phyloP scores from a whole-genome alignment of 1,139 yeast genomes.

The Scheffersomyces quercinus region DNA sequence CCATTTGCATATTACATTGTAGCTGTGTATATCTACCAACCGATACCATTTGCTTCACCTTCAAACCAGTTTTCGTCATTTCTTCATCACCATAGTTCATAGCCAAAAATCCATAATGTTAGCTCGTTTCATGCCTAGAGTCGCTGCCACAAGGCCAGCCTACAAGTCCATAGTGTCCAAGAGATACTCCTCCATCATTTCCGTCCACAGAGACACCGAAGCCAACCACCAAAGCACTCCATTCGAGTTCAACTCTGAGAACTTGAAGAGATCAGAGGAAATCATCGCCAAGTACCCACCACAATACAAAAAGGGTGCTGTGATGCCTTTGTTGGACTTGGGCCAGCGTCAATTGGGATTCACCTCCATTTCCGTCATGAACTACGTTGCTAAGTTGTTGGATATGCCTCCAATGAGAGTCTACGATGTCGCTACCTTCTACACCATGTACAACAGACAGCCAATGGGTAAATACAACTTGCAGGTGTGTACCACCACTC shows the following conservation, averaged over 20 bases:
- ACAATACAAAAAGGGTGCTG: constrained; percentile 85
- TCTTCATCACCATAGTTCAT: background rate
- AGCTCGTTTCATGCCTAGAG: background rate
- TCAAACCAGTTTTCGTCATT: background rate
- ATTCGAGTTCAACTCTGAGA: constrained; percentile 74
- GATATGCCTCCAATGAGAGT: constrained; percentile 97
- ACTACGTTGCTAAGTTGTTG: constrained; percentile 82
- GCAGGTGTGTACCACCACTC: constrained; percentile 89
- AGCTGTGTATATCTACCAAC: too few relatives aligned
- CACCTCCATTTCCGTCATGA: constrained; percentile 88
- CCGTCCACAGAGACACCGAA: constrained; percentile 75
- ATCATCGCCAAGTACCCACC: constrained; percentile 80
- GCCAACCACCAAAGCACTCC: constrained; percentile 69
- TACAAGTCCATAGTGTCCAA: constrained; percentile 12
- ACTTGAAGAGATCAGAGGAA: constrained; percentile 67
- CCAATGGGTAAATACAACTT: constrained; percentile 86
- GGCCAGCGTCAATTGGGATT: constrained; percentile 90
- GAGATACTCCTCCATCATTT: constrained; percentile 45
- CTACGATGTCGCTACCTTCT: constrained; percentile 89
- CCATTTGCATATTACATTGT: too few relatives aligned
- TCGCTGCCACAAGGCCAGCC: background rate
- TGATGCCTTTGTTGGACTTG: constrained; percentile 82
- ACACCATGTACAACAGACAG: constrained; percentile 86
- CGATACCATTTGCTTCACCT: too few relatives aligned
- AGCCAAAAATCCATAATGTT: background rate